Evolutionary conservation across 2,329 filamentous ascomycete species (phyloP), one percentile per base, ranked within the genome.

Genomic region (Fusarium illudens): DNA sequence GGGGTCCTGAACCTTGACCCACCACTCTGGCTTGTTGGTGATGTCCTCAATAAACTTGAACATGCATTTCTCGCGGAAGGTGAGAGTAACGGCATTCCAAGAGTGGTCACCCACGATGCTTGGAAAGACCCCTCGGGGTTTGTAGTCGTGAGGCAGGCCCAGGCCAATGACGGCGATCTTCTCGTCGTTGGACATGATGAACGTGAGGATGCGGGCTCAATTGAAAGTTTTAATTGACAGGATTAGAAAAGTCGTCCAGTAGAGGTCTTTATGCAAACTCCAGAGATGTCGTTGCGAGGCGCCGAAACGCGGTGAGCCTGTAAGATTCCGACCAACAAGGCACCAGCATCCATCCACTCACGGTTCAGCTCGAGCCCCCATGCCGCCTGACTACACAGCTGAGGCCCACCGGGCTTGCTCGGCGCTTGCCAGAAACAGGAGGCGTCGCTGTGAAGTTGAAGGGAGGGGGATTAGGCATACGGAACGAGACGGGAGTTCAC

Each of bases 11-110:
- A 77, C 71, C 46, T 79, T 79, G 51, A 39, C 59, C 76, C 76
- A 78, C 77, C 77, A 79, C 8, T 78, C 73, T 15, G 76, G 72
- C 56, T 78, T 79, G 55, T 79, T 75, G 46, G 76, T 78, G 25
- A 79, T 55, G 20, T 76, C 73, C 32, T 79, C 75, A 0, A 79
- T 68, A 11, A 76, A 46, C 51, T 69, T 72, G 15, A 79, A 67
- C 75, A 79, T 79, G 62, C 75, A 78, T 2, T 71, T 60, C 56
- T 79, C 76, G 0, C 76, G 75, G 32, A 75, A 69, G 12, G 72
- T 65, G 13, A 78, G 62, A 2, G 76, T 78, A 2, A 15, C 20
- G 2, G 76, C 75, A 4, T 20, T 57, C 75, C 75, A 78, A 17
- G 51, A 59, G 1, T 54, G 56, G 9, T 17, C 7, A 6, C 30